Conservation (phyloP, 768 basidiomycete genomes). For the Mycena metata region DNA sequence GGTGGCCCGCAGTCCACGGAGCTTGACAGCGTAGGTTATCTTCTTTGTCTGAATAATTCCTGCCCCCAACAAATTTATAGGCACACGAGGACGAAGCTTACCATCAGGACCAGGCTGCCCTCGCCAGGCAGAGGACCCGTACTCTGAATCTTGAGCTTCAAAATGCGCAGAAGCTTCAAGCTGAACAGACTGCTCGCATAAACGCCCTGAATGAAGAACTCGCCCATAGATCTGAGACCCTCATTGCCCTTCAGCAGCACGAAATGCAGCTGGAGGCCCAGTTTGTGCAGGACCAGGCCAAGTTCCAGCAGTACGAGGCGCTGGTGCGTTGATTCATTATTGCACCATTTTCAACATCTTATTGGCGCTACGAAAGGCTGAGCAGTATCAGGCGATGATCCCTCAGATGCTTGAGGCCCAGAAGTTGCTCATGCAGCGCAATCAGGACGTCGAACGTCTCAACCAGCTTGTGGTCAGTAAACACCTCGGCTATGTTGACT, state of each 20-base stretch:
- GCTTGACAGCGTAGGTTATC: no score
- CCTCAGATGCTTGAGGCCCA: slow-evolving; percentile 27
- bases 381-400: slow-evolving; percentile 1
- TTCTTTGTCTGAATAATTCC: no score
- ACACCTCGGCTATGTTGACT: no score
- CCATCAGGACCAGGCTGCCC: slow-evolving; percentile 17
- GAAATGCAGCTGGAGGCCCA: slow-evolving; percentile 30
- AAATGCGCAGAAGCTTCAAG: slow-evolving; percentile 15
- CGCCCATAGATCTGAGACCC: slow-evolving; percentile 2
- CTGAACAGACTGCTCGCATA: slow-evolving; percentile 4
- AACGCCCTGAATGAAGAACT: slow-evolving; percentile 16
- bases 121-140: no score
- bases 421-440: slow-evolving; percentile 25
- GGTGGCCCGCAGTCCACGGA: no score
- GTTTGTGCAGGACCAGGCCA: slow-evolving; percentile 23
- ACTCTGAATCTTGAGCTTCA: slow-evolving; percentile 8
- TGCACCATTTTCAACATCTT: slow-evolving; percentile 1
- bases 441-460: no score
- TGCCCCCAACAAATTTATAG: slow-evolving; percentile 15
- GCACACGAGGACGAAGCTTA: slow-evolving; percentile 7
- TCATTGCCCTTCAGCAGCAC: no score
- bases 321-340: slow-evolving; percentile 20
- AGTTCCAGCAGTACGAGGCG: slow-evolving; percentile 23
- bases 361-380: slow-evolving; percentile 19
- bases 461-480: no score